A percentile compares a stretch with the other conserved stretches of the same genome.
phyloP scores from a whole-genome alignment of 768 basidiomycete genomes.

The Stropharia rugosoannulata region DNA sequence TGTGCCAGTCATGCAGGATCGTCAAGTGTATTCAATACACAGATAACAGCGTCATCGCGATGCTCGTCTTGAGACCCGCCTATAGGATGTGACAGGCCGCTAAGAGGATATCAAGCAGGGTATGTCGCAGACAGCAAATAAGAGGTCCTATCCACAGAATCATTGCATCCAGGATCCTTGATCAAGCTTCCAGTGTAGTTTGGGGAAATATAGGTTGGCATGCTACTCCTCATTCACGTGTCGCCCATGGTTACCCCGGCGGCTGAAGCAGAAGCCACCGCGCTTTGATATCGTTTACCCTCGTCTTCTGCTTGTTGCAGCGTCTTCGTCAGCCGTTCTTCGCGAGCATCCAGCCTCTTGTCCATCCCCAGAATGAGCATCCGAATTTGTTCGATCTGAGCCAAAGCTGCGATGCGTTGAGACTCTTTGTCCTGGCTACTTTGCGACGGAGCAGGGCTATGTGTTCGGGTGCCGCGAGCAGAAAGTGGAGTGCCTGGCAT shows the following conservation, averaged over 20 bases:
- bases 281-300: conserved; percentile 47
- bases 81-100: too few species aligned
- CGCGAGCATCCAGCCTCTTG: conserved; percentile 61
- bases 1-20: too few species aligned
- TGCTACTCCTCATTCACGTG: background rate
- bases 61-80: too few species aligned
- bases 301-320: conserved; percentile 63
- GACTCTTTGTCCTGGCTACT: conserved; percentile 9
- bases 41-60: too few species aligned
- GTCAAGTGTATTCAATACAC: too few species aligned
- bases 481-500: conserved; percentile 2
- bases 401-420: conserved; percentile 41
- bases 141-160: too few species aligned
- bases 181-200: too few species aligned
- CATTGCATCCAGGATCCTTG: too few species aligned
- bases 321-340: conserved; percentile 59
- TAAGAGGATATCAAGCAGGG: too few species aligned
- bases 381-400: conserved; percentile 69
- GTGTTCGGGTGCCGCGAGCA: conserved; percentile 1
- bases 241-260: background rate
- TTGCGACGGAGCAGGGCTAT: conserved; percentile 1
- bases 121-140: too few species aligned
- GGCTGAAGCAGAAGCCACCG: conserved; percentile 3
- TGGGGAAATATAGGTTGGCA: too few species aligned
- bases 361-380: conserved; percentile 76